Percentiles rank a stretch among this genome's conserved stretches.
Conservation (phyloP, 202 grass and related monocot genomes). For the Musa balbisiana region DNA sequence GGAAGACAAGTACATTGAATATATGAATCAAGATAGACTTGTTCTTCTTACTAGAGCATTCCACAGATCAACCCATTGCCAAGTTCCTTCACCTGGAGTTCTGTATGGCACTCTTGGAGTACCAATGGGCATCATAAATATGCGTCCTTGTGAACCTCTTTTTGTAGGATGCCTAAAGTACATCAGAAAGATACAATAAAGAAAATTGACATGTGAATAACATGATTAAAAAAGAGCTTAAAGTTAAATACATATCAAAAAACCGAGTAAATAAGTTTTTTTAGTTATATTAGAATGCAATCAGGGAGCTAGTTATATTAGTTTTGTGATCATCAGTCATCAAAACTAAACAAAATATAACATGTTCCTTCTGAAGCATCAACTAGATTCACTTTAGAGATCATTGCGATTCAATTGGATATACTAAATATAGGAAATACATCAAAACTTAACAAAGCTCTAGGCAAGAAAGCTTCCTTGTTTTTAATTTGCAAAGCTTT, state of each 20-base stretch:
- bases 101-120: conserved; percentile 70
- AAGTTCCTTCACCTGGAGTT: conserved; percentile 66
- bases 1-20: background rate
- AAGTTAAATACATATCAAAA: background rate
- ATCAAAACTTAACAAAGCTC: background rate
- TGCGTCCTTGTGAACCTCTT: conserved; percentile 35
- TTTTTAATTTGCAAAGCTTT: no score
- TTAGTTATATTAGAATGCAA: no score
- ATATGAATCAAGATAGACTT: conserved; percentile 1
- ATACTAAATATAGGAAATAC: background rate
- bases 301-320: background rate
- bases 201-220: background rate
- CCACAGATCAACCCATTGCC: conserved; percentile 74
- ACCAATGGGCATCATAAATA: conserved; percentile 75
- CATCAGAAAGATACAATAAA: background rate
- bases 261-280: background rate
- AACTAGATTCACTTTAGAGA: background rate
- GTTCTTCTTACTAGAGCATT: conserved; percentile 69
- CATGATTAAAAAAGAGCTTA: background rate
- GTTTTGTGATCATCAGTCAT: no score
- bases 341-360: no score
- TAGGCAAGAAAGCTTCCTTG: background rate
- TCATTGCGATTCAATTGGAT: background rate
- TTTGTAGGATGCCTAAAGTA: conserved; percentile 53
- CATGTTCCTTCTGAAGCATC: background rate